Conservation (phyloP, 352 stramenopile genomes). For the Globisporangium solare region DNA sequence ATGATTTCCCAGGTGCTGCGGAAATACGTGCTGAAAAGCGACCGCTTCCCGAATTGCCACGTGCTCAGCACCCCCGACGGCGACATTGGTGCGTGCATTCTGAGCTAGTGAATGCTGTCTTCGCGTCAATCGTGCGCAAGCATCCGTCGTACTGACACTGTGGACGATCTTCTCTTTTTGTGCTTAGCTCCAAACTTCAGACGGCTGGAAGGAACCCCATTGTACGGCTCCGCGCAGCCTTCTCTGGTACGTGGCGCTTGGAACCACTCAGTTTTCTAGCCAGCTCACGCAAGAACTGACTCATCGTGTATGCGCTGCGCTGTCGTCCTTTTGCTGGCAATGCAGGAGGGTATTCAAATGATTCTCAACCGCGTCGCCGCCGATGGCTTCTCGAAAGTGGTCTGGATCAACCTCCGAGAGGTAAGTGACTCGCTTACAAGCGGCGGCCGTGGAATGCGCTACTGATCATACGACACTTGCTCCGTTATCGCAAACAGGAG, state of each 20-base stretch:
- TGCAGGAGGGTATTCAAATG: conserved; percentile 66
- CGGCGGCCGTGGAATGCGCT: neutral
- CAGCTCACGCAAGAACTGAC: too few relatives aligned
- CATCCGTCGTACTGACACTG: too few relatives aligned
- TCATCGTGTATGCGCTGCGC: too few relatives aligned
- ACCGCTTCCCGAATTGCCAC: conserved; percentile 78
- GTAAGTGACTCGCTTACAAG: conserved; percentile 13
- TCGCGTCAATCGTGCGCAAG: neutral
- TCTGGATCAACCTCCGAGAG: conserved; percentile 83
- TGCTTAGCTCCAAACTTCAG: conserved; percentile 70
- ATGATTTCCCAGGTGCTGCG: conserved; percentile 44
- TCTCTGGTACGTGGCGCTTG: conserved; percentile 38
- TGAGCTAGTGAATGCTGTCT: neutral
- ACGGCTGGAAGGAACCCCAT: conserved; percentile 51
- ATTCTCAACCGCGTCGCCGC: conserved; percentile 59
- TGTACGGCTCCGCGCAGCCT: conserved; percentile 75
- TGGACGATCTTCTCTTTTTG: neutral
- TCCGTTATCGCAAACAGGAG: conserved; percentile 25
- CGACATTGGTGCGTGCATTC: conserved; percentile 38
- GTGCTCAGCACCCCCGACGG: conserved; percentile 57
- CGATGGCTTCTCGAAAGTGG: conserved; percentile 74
- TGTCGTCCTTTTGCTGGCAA: neutral
- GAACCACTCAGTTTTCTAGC: too few relatives aligned
- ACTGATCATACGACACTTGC: too few relatives aligned
- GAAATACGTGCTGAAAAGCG: conserved; percentile 83